Conservation (phyloP, 129 eudicot genomes). For the Pseudognaphalium luteoalbum region DNA sequence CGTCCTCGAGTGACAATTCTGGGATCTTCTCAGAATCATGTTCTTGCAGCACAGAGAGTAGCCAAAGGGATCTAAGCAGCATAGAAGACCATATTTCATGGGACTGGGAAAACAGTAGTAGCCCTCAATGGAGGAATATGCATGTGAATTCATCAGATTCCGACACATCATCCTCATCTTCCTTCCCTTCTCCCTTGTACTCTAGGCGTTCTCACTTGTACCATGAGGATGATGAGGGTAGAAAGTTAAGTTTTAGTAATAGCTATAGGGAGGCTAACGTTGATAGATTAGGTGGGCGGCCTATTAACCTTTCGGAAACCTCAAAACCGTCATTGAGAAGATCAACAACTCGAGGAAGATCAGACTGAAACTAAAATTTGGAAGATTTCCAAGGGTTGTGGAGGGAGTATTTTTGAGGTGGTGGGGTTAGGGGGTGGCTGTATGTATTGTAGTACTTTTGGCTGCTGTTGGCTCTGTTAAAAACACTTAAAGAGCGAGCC, state of each 20-base stretch:
- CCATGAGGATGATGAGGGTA: constrained; percentile 30
- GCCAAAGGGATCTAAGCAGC: constrained; percentile 49
- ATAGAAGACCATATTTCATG: constrained; percentile 44
- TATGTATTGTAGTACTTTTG: constrained; percentile 43
- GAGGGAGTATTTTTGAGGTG: constrained; percentile 19
- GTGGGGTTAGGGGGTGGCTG: constrained; percentile 48
- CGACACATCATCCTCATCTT: constrained; percentile 58
- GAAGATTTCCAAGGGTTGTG: not conserved
- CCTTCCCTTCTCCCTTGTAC: constrained; percentile 59
- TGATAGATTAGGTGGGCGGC: constrained; percentile 60
- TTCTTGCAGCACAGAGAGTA: constrained; percentile 64
- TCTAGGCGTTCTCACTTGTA: constrained; percentile 32
- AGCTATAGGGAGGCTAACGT: constrained; percentile 51
- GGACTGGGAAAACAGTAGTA: constrained; percentile 37
- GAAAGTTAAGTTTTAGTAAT: constrained; percentile 38
- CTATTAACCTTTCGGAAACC: constrained; percentile 23
- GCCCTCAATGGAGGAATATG: constrained; percentile 27
- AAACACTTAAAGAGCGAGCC: constrained; percentile 38
- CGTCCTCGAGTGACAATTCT: constrained; percentile 42
- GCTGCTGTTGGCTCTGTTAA: constrained; percentile 29
- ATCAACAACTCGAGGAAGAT: constrained; percentile 35
- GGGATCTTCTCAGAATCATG: constrained; percentile 53
- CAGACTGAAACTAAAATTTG: not conserved
- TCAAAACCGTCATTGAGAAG: constrained; percentile 46
- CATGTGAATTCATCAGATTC: constrained; percentile 50